A percentile compares a stretch with the other conserved stretches of the same genome.
These are phyloP conservation scores for Beauveria sp. DNA, from an alignment of 2,329 filamentous ascomycete genomes.

Conservation along the genomic window DNA sequence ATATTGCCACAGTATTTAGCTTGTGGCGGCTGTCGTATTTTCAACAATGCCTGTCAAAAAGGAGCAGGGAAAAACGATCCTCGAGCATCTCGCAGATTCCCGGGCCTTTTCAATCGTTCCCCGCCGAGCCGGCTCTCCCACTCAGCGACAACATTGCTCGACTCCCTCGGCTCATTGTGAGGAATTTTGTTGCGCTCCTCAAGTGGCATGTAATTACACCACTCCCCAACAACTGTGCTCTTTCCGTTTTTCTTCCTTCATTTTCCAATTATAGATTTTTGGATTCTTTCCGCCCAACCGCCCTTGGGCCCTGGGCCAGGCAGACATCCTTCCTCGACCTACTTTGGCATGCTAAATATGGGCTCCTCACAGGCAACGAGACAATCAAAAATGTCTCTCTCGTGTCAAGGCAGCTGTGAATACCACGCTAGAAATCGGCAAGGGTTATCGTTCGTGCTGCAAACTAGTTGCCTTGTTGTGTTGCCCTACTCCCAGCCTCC, in stretches of 20 bases:
- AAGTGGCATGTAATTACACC: background rate
- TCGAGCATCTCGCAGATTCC: background rate
- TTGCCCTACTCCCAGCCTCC: background rate
- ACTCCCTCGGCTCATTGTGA: background rate
- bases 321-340: background rate
- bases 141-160: background rate
- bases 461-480: background rate
- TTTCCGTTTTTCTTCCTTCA: background rate
- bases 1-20: background rate
- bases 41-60: too few relatives aligned
- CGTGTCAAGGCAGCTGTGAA: too few relatives aligned
- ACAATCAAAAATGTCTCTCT: background rate
- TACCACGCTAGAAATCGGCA: too few relatives aligned
- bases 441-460: background rate
- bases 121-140: background rate
- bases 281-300: background rate
- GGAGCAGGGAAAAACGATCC: background rate
- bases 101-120: background rate
- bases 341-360: conserved; percentile 3
- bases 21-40: background rate
- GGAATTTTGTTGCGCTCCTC: background rate
- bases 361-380: background rate
- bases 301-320: background rate
- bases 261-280: conserved; percentile 2
- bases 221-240: background rate